Conservation (phyloP, 2,329 filamentous ascomycete genomes). For the Colletotrichum navitas region DNA sequence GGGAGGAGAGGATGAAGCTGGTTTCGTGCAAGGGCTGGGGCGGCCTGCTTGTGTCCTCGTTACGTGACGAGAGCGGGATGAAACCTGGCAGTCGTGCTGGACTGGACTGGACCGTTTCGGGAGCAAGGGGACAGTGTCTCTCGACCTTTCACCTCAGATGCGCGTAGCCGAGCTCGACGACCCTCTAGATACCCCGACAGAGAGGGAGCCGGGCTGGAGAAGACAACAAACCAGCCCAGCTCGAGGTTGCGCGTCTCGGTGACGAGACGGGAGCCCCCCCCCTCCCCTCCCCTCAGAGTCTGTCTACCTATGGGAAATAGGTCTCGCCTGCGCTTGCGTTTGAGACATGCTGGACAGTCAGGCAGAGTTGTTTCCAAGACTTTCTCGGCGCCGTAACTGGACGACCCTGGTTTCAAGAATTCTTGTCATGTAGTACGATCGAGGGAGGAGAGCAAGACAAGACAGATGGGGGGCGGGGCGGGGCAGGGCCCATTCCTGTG, state of each 20-base stretch:
- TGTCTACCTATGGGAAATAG: not conserved
- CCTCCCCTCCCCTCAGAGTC: not conserved
- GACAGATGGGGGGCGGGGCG: not conserved
- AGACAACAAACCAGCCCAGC: not conserved
- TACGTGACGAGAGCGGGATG: slow-evolving; percentile 22
- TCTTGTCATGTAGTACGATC: not conserved
- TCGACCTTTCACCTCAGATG: not conserved
- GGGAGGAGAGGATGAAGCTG: slow-evolving; percentile 14
- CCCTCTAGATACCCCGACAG: not conserved
- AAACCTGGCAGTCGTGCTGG: slow-evolving; percentile 5
- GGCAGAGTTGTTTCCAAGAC: not conserved
- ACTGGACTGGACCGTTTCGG: slow-evolving; percentile 3
- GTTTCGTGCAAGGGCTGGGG: slow-evolving; percentile 26
- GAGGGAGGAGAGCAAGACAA: not conserved
- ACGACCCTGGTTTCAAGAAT: not conserved
- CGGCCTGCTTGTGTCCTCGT: slow-evolving; percentile 24
- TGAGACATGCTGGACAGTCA: not conserved
- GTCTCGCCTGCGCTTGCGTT: not conserved
- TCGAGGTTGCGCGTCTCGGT: not conserved
- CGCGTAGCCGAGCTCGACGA: slow-evolving; percentile 11
- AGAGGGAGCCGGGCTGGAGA: not conserved
- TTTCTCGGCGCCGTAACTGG: not conserved
- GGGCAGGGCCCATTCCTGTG: not conserved
- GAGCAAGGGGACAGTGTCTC: not conserved
- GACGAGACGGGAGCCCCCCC: not conserved